Evolutionary conservation across 2,329 filamentous ascomycete species (phyloP), one percentile per base, ranked within the genome.

Genomic region (Nemania sp.): DNA sequence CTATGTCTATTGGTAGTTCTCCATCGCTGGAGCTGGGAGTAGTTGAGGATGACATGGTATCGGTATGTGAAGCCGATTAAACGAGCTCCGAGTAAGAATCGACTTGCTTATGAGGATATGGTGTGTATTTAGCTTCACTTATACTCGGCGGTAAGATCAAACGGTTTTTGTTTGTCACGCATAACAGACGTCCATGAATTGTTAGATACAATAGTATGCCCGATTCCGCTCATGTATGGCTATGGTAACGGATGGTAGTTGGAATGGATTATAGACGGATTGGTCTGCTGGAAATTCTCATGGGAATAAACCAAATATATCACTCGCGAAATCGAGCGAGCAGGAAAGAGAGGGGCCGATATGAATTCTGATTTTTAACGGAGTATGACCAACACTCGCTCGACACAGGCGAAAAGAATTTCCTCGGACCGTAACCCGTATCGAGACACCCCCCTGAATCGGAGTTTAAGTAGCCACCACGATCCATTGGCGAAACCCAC

Each of bases 1-100:
- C 75, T 22, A 76, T 62, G 55, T 77, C 75, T 24, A 66, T 11
- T 13, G 73, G 74, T 7, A 74, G 51, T 24, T 74, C 70, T 35
- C 70, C 71, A 32, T 75, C 67, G 54, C 73, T 75, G 27, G 70
- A 73, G 63, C 64, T 73, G 15, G 72, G 62, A 26, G 70, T 68
- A 1, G 65, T 54, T 6, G 70, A 72, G 24, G 68, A 55, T 49
- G 68, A 58, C 75, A 75, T 75, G 7, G 29, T 67, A 52, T 51
- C 27, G 18, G 51, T 29, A 49, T 53, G 29, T 57, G 47, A 51
- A 29, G 24, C 51, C 20, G n/a, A 55, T 29, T 2, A n/a, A 10
- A 49, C 10, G 27, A 47, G 32, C 20, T 41, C 57, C 24, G 8
- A n/a, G 20, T n/a, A 38, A 27, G 11, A 22, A 38, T 22, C 3